Conservation (phyloP, 805 yeast genomes). For the Candida nonsorbophila region DNA sequence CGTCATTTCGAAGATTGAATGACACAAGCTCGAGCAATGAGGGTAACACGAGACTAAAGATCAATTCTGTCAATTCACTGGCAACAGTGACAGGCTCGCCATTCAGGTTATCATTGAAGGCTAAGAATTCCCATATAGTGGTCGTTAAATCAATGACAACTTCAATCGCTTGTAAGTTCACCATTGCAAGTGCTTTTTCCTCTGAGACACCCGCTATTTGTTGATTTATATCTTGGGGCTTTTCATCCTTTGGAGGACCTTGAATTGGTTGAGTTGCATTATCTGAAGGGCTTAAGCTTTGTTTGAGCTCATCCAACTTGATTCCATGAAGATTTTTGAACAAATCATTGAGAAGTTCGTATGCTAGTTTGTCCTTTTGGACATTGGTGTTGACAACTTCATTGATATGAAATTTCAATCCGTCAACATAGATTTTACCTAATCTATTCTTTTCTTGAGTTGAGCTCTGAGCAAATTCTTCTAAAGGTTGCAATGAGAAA, state of each 20-base stretch:
- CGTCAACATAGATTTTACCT: slow-evolving; percentile 33
- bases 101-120: slow-evolving; percentile 21
- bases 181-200: slow-evolving; percentile 40
- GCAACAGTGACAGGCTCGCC: slow-evolving; percentile 16
- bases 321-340: slow-evolving; percentile 18
- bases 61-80: slow-evolving; percentile 11
- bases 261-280: slow-evolving; percentile 33
- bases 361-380: slow-evolving; percentile 14
- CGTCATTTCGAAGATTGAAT: slow-evolving; percentile 24
- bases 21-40: slow-evolving; percentile 34
- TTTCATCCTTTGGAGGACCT: slow-evolving; percentile 11
- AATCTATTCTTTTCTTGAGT: slow-evolving; percentile 12
- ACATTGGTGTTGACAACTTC: slow-evolving; percentile 22
- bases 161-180: slow-evolving; percentile 60
- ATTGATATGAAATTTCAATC: slow-evolving; percentile 36
- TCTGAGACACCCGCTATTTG: slow-evolving; percentile 24
- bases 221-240: slow-evolving; percentile 16
- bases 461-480: slow-evolving; percentile 3
- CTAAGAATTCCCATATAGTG: slow-evolving; percentile 58
- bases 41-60: slow-evolving; percentile 17
- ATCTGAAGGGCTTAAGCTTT: slow-evolving; percentile 18
- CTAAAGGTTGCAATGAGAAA: slow-evolving; percentile 6
- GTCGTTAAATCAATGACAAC: slow-evolving; percentile 71
- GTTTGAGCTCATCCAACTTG: slow-evolving; percentile 25
- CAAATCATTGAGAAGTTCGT: slow-evolving; percentile 15